Base-by-base conservation (phyloP, 371 early-diverging fungal species). In the Lichtheimia ramosa region DNA sequence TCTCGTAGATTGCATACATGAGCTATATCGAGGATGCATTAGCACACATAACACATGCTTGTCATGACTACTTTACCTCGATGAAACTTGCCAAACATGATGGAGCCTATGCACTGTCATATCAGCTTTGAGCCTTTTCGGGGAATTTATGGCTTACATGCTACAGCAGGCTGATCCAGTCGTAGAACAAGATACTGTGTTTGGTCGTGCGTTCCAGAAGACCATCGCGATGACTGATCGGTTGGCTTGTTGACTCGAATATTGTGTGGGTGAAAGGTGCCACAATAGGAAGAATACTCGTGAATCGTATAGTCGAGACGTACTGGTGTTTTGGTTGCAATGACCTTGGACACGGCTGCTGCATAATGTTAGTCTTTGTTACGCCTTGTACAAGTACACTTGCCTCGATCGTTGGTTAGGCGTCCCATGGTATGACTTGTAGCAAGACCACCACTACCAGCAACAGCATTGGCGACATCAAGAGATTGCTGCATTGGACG, bases 1-100 rank as follows among this genome's bases (percentile, higher is more conserved):
- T 97, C 96, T 63, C 94, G 96, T 24, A 99, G 70, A 68, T 97
- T 99, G 76, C 97, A 98, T 14, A 96, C 95, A 74, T 99, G 99
- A 1, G 88, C 91, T 86, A 42, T 21, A 24, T 50, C 59, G 52
- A 48, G 21, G 8, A 39, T 60, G 23, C n/a, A 7, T 23, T 28
- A 34, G 42, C 18, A 48, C 93, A 77, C 88, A 82, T 69, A 84
- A 25, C 42, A 40, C 51, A 16, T 34, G 12, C 18, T 27, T 48
- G 7, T 42, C n/a, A n/a, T n/a, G n/a, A 23, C 14, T 14, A 54
- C 4, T 34, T 71, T 84, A 87, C 89, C 79, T 73, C 95, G 93
- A 82, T 93, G 87, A 71, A 87, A 96, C 73, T 98, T 98, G 61
- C 99, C 99, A 83, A 98, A 97, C 0, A 88, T 92, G 64, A 97